Evolutionary conservation across 148 eudicot species (phyloP), one percentile per base, ranked within the genome.

Genomic region (Rhododendron williamsianum): DNA sequence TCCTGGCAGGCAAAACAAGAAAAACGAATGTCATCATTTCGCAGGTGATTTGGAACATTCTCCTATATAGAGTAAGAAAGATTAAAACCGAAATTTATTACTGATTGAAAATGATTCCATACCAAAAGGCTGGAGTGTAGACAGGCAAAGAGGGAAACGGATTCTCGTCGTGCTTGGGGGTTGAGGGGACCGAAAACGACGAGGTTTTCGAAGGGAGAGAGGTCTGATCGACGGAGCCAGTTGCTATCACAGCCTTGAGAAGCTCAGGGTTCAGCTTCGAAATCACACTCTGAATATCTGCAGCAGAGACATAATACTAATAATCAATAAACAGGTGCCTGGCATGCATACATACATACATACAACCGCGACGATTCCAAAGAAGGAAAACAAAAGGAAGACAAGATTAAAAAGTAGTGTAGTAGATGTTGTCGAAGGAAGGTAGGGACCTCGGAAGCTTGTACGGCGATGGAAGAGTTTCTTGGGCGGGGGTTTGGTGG

Each of bases 251-350:
- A 33, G 89, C 90, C 89, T 90, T 94, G 43, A 94, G 84, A 1
- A 94, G 81, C 52, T 93, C 92, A 9, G 98, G 98, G 63, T 92
- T 91, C 23, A 94, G 90, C 91, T 92, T 94, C 2, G 94, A 91
- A 16, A 93, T 89, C 12, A 83, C 93, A 71, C 84, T 80, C 15
- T 84, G 87, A 38, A 82, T 85, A 81, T 86, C 93, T 89, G 84
- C 79, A 87, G 33, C 33, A n/a, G 54, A 12, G 16, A 10, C 18
- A n/a, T 11, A 41, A 41, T 41, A 41, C 45, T 41, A 41, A 41
- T 41, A 41, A 41, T 41, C 45, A 41, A 41, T 41, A 41, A 41
- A 41, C 45, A 41, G 45, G 45, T 41, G 45, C 45, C 45, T 6
- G 45, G 45, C 45, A 6, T 6, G 45, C 45, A 41, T 41, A 41